Base-by-base conservation (phyloP, 164 flowering plant species). In the Stephania cephalantha region DNA sequence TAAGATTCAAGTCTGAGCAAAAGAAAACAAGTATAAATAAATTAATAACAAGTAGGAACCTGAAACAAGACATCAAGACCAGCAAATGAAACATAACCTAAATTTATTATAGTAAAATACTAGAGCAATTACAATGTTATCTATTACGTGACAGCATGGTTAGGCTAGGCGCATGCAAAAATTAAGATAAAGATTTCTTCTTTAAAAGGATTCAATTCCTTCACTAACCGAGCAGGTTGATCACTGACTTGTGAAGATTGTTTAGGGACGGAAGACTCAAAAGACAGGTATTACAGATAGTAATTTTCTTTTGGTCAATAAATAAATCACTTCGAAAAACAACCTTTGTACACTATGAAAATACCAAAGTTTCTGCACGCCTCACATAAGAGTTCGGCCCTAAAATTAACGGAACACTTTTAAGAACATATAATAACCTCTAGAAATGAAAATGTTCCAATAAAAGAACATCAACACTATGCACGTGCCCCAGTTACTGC, bases 1-100 rank as follows among this genome's bases (percentile, higher is more conserved):
- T 77, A 30, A 89, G 86, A 42, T 72, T 73, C 80, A 89, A 78
- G 78, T 89, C 90, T 89, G 77, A 68, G 74, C 63, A 61, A 22
- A 25, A 18, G 29, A 18, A 72, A 46, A 42, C 61, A 65, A 70
- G 11, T 46, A n/a, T 48, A 29, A 31, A 31, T 45, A 5, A 42
- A 48, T 50, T 67, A 46, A 73, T 20, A 7, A 53, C 11, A 72
- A 71, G 46, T 44, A 55, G 35, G 52, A 13, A 30, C 13, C 12
- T 30, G 15, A 18, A 13, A 44, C 42, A 30, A 74, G 67, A 10
- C 35, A 53, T 22, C 7, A 22, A 68, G 72, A 50, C 61, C 64
- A 58, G 65, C 50, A 77, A 5, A 72, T 35, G 50, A 30, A 64
- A 11, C n/a, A 18, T 65, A 10, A 6, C 31, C 5, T 18, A 58